These are phyloP conservation scores for Aegilops tauschii DNA, from an alignment of 176 grass and related monocot species.

Conservation along the genomic window DNA sequence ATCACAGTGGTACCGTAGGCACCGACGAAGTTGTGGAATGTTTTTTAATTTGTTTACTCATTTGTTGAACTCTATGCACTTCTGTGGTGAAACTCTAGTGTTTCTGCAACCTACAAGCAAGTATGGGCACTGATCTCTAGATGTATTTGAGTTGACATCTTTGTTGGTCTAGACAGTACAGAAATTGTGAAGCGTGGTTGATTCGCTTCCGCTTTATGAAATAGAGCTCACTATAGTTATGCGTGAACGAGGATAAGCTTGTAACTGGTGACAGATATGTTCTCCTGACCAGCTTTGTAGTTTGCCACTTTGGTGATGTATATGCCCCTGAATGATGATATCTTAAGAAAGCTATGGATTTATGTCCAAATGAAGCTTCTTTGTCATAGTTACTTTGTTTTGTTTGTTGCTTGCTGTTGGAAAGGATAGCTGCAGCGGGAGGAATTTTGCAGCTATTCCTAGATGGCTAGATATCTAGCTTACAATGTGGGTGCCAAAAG, in stretches of 20 bases:
- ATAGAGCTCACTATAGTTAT: too few species aligned
- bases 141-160: background rate
- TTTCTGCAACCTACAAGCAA: background rate
- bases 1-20: too few species aligned
- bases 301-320: background rate
- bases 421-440: too few species aligned
- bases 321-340: constrained; percentile 36
- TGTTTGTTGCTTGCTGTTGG: too few species aligned
- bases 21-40: background rate
- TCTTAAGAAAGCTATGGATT: constrained; percentile 37
- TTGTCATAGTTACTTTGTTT: constrained; percentile 56
- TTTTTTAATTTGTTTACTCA: background rate
- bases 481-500: too few species aligned
- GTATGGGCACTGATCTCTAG: background rate
- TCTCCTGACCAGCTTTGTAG: background rate
- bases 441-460: too few species aligned
- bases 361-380: constrained; percentile 36
- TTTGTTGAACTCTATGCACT: background rate
- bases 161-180: background rate
- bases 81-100: background rate
- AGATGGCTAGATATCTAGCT: background rate
- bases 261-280: background rate
- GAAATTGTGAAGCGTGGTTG: background rate
- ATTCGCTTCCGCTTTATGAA: background rate
- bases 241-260: background rate